Conservation (phyloP, 495 filamentous ascomycete genomes). For the Recurvomyces mirabilis region DNA sequence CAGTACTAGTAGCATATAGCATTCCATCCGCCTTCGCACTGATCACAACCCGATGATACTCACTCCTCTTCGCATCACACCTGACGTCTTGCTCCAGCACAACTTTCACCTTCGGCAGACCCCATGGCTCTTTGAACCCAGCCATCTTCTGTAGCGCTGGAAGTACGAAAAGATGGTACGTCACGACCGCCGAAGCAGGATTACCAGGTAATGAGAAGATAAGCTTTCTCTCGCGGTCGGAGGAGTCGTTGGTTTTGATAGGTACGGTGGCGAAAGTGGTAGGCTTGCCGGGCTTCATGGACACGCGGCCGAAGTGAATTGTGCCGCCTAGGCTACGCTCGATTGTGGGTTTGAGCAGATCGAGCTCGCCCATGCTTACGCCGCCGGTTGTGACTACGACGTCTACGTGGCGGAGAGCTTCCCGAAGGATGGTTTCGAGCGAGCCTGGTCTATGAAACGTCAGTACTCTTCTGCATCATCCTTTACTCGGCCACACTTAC, state of each 20-base stretch:
- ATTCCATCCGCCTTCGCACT: constrained; percentile 50
- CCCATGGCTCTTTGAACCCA: constrained; percentile 44
- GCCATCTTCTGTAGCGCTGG: constrained; percentile 67
- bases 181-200: constrained; percentile 84
- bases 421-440: constrained; percentile 63
- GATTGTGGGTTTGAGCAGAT: constrained; percentile 93
- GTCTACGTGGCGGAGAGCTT: constrained; percentile 61
- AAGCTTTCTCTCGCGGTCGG: constrained; percentile 45
- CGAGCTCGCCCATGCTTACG: constrained; percentile 96
- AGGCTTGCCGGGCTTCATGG: constrained; percentile 97
- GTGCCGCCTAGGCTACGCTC: constrained; percentile 81
- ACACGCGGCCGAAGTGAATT: constrained; percentile 92
- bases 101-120: constrained; percentile 61
- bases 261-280: constrained; percentile 91
- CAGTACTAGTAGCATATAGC: constrained; percentile 72
- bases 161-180: constrained; percentile 86
- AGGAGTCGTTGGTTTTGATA: constrained; percentile 35
- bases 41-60: constrained; percentile 76
- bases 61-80: constrained; percentile 61
- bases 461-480: neutral
- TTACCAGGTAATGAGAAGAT: constrained; percentile 93
- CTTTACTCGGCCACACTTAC: constrained; percentile 22
- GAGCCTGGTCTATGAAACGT: constrained; percentile 40
- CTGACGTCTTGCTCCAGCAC: constrained; percentile 57
- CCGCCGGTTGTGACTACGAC: constrained; percentile 88